Base-by-base conservation (phyloP, 75 land plant genomes). In the Ceratopteris richardii region DNA sequence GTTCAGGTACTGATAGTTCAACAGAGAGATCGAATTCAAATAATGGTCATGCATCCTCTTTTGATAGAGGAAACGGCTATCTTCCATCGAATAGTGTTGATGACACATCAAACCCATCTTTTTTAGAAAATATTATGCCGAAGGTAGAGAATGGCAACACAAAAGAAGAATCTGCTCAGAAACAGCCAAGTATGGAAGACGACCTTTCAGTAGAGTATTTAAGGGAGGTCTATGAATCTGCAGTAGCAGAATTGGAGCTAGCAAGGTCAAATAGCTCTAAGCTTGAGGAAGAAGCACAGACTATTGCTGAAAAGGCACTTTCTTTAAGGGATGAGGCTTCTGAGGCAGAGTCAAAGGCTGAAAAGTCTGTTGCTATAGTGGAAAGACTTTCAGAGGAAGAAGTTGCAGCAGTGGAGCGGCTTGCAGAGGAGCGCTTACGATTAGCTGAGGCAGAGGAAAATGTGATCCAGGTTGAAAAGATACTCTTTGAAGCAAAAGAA, bases 231-330 rank as follows among this genome's bases (percentile, higher is more conserved):
- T 53, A 83, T 57, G 73, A 68, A 29, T 70, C 69, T 50, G 91
- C 92, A 12, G 25, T 68, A 23, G 80, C 64, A 61, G 88, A 95
- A 40, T 61, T 95, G 60, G 96, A 86, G 40, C 79, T 67, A 56
- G 88, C 91, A 4, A 75, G 71, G 39, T 40, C 68, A 7, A 90
- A 82, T 30, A 90, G 96, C 42, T 67, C 56, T 19, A 71, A 77
- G 77, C 78, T 90, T 59, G 99, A 86, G 64, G 88, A 82, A 46
- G 81, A 82, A 57, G 92, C 96, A 21, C 91, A 84, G 66, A 80
- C 28, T 41, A 69, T 86, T 40, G 80, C 91, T 14, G 96, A 95
- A 48, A 23, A 57, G 37, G 96, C 96, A 21, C 79, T 95, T 69
- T 72, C 88, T 7, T 44, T 84, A 60, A 72, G 79, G 41, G 99